These are phyloP conservation scores for Aphanomyces invadans DNA, from an alignment of 352 stramenopile genomes.

Conservation along the genomic window DNA sequence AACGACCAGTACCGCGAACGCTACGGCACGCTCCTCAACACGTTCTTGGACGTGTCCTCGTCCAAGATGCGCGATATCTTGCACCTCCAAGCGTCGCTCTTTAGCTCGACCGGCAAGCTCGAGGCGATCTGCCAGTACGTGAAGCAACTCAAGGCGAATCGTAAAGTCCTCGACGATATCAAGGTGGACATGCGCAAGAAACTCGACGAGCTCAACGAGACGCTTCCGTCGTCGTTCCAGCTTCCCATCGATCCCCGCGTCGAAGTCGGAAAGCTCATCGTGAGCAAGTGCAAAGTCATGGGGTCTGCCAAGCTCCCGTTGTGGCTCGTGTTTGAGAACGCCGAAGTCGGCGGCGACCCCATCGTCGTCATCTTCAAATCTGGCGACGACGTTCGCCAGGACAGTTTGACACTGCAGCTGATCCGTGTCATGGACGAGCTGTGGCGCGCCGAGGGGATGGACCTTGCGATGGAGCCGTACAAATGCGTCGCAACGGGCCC, in stretches of 20 bases:
- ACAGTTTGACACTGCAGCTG: constrained; percentile 90
- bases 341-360: constrained; percentile 43
- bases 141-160: constrained; percentile 12
- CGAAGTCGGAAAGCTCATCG: constrained; percentile 31
- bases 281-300: constrained; percentile 50
- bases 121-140: constrained; percentile 78
- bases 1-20: constrained; percentile 48
- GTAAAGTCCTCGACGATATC: constrained; percentile 17
- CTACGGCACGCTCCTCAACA: constrained; percentile 77
- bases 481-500: constrained; percentile 85
- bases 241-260: constrained; percentile 38
- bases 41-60: constrained; percentile 76
- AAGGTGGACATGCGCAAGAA: constrained; percentile 9
- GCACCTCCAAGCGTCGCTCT: constrained; percentile 83
- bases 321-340: constrained; percentile 19
- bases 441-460: constrained; percentile 87
- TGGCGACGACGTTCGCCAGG: constrained; percentile 93
- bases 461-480: constrained; percentile 90
- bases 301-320: constrained; percentile 48
- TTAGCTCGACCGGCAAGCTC: constrained; percentile 67
- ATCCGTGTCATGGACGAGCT: constrained; percentile 90
- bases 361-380: constrained; percentile 91
- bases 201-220: constrained; percentile 13
- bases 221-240: constrained; percentile 31
- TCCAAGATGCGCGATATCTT: constrained; percentile 88